Conservation (phyloP, 352 stramenopile genomes). For the Phytopythium litorale region DNA sequence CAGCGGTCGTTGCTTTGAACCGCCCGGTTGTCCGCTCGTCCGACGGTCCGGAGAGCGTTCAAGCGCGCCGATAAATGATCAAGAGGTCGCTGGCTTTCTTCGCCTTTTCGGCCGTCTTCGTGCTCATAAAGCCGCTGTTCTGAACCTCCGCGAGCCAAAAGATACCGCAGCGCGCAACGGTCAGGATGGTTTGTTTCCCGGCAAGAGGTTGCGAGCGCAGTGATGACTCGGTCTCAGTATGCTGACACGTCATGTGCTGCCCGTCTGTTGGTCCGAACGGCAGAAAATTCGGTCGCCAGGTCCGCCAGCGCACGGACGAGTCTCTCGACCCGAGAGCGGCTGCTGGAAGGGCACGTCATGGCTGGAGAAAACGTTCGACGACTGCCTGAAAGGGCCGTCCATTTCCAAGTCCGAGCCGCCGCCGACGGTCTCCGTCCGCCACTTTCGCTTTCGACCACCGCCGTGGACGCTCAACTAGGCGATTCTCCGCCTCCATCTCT, state of each 20-base stretch:
- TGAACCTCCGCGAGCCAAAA: neutral
- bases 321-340: no score
- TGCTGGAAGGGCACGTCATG: neutral
- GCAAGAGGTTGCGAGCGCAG: neutral
- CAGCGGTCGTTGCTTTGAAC: no score
- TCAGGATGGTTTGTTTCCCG: neutral
- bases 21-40: no score
- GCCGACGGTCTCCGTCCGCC: neutral
- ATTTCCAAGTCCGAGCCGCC: neutral
- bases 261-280: neutral
- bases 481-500: neutral
- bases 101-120: neutral
- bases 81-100: neutral
- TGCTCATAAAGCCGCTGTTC: neutral
- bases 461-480: neutral
- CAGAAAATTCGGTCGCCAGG: neutral
- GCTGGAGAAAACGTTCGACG: neutral
- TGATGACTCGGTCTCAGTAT: neutral
- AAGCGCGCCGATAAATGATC: neutral
- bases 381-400: neutral
- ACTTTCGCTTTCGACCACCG: slow-evolving; percentile 1
- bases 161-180: neutral
- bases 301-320: no score
- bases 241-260: neutral
- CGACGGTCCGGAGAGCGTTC: neutral